phyloP scores from a whole-genome alignment of 2,329 filamentous ascomycete species.

The Trichoderma sp. region DNA sequence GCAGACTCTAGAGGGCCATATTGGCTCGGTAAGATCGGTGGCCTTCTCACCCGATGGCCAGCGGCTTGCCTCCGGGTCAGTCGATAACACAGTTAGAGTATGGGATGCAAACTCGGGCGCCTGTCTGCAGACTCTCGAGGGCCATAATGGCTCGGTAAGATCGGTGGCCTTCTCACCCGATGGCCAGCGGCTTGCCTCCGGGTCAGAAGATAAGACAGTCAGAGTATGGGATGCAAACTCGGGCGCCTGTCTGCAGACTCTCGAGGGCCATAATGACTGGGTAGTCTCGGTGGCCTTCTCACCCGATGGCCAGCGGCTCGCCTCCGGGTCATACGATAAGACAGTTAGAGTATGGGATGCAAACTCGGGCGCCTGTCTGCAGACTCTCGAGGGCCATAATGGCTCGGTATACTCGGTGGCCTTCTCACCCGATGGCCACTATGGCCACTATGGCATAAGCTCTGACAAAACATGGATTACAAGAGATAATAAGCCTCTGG shows the following conservation, averaged over 20 bases:
- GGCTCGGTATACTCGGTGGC: no score
- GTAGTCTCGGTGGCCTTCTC: neutral
- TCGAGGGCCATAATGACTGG: neutral
- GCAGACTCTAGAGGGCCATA: constrained; percentile 8
- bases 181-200: neutral
- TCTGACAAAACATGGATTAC: neutral
- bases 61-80: neutral
- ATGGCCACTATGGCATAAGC: neutral
- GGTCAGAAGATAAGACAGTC: neutral
- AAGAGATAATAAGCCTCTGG: constrained; percentile 14
- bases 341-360: neutral
- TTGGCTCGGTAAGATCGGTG: neutral
- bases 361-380: neutral
- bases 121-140: constrained; percentile 11
- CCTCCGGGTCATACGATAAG: neutral
- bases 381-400: no score
- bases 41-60: constrained; percentile 1
- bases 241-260: neutral
- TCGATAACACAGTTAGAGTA: neutral
- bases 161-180: constrained; percentile 1
- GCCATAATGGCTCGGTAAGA: neutral
- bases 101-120: neutral
- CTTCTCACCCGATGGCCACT: neutral
- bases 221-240: constrained; percentile 4
- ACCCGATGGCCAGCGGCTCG: neutral